Conservation (phyloP, 78 protist genomes). For the Trichosphaerium sp. region DNA sequence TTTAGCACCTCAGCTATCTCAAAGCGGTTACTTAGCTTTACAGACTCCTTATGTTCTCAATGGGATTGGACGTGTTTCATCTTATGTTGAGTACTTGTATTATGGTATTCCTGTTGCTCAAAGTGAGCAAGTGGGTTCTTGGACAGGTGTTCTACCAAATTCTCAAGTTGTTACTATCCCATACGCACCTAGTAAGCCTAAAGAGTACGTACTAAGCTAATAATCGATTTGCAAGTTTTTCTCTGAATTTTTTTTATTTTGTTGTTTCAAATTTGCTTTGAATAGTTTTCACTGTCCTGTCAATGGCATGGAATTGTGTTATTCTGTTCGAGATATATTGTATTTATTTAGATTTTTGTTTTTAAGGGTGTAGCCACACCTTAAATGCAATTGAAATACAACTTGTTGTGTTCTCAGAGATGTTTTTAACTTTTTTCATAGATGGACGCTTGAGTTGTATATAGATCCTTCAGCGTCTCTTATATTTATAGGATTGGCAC, state of each 20-base stretch:
- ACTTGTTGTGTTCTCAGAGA: background rate
- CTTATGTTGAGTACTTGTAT: slow-evolving; percentile 38
- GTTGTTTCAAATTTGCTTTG: too few relatives aligned
- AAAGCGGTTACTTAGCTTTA: slow-evolving; percentile 21
- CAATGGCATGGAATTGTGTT: too few relatives aligned
- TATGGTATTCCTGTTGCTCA: slow-evolving; percentile 41
- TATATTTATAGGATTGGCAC: slow-evolving; percentile 44
- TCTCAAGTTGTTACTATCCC: slow-evolving; percentile 51
- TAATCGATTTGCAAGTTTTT: too few relatives aligned
- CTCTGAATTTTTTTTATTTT: too few relatives aligned
- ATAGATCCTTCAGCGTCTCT: slow-evolving; percentile 48
- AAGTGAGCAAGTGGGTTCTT: slow-evolving; percentile 18
- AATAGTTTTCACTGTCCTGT: too few relatives aligned
- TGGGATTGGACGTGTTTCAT: slow-evolving; percentile 43
- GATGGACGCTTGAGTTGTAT: slow-evolving; percentile 41
- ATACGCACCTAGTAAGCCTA: slow-evolving; percentile 15
- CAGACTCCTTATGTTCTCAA: slow-evolving; percentile 43
- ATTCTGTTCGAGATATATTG: too few relatives aligned
- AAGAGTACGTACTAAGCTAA: too few relatives aligned
- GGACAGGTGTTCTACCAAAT: slow-evolving; percentile 53
- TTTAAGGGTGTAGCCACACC: too few relatives aligned
- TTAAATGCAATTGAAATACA: background rate
- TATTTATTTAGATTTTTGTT: too few relatives aligned
- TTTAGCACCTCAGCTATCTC: slow-evolving; percentile 40
- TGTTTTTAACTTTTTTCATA: background rate